Percentiles rank a stretch among this genome's conserved stretches.
phyloP scores from a whole-genome alignment of 768 basidiomycete species.

The Mycena haematopus region DNA sequence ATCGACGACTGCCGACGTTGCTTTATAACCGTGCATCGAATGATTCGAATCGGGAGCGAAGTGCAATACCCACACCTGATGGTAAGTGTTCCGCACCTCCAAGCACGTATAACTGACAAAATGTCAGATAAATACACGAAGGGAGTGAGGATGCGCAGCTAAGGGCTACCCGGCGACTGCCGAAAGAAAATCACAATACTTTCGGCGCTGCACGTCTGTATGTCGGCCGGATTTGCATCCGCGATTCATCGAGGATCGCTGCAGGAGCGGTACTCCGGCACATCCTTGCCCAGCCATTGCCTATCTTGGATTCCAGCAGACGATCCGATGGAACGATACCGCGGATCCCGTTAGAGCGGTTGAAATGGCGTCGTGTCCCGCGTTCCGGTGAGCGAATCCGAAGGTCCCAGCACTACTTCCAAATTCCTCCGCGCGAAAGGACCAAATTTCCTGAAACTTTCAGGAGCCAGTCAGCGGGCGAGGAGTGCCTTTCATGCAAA shows the following conservation, averaged over 20 bases:
- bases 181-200: too few species aligned
- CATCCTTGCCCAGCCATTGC: slow-evolving; percentile 20
- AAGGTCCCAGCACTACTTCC: slow-evolving; percentile 23
- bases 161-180: too few species aligned
- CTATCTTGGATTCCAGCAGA: slow-evolving; percentile 22
- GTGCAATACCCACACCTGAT: too few species aligned
- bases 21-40: too few species aligned
- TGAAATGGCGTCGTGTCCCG: slow-evolving; percentile 7
- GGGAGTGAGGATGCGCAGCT: too few species aligned
- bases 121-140: neutral
- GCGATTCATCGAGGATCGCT: slow-evolving; percentile 26
- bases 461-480: slow-evolving; percentile 23
- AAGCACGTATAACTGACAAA: too few species aligned
- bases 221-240: slow-evolving; percentile 14
- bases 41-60: too few species aligned
- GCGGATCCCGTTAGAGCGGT: slow-evolving; percentile 14
- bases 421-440: slow-evolving; percentile 26
- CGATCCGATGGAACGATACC: neutral
- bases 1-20: too few species aligned
- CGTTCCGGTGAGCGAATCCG: slow-evolving; percentile 1
- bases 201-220: slow-evolving; percentile 12
- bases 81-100: too few species aligned
- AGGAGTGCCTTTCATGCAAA: neutral
- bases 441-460: slow-evolving; percentile 17
- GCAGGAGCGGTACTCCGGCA: slow-evolving; percentile 19